Evolutionary conservation across 441 rosid species (phyloP).

Genomic region (Pelargonium australe): DNA sequence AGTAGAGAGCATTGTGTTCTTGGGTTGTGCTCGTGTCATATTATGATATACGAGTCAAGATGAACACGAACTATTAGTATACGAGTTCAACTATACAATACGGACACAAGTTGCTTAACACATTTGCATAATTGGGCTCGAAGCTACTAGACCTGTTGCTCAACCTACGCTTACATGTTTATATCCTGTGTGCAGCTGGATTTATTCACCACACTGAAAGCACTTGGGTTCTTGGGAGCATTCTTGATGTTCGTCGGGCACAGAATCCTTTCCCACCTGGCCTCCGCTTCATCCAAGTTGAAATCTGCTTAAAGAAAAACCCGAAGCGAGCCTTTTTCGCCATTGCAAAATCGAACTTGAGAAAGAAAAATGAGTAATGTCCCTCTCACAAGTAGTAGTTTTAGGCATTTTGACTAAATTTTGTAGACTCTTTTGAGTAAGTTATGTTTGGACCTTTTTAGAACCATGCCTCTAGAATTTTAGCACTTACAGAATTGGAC

Average conservation of each 20-base stretch:
- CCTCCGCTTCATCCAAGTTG: slow-evolving; percentile 67
- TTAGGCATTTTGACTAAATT: slow-evolving; percentile 1
- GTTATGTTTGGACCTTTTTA: not conserved
- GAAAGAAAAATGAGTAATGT: no score
- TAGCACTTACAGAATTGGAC: no score
- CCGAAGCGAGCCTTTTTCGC: not conserved
- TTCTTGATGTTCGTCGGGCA: slow-evolving; percentile 84
- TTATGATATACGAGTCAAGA: no score
- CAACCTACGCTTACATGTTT: not conserved
- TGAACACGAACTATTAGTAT: no score
- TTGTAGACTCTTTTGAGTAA: not conserved
- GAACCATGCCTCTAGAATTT: no score
- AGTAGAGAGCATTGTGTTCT: no score
- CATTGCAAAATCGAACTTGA: not conserved
- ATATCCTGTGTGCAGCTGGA: slow-evolving; percentile 53
- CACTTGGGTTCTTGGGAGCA: slow-evolving; percentile 66
- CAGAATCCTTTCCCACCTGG: slow-evolving; percentile 70
- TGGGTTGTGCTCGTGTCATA: no score
- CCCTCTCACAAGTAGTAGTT: not conserved
- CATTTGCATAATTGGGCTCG: no score
- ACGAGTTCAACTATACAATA: no score
- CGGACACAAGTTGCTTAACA: no score
- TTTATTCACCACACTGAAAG: slow-evolving; percentile 82
- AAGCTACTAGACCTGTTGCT: no score
- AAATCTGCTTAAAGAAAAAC: slow-evolving; percentile 43